Evolutionary conservation across 164 flowering plant genomes (phyloP), one percentile per base, ranked within the genome.

Genomic region (Malania oleifera): DNA sequence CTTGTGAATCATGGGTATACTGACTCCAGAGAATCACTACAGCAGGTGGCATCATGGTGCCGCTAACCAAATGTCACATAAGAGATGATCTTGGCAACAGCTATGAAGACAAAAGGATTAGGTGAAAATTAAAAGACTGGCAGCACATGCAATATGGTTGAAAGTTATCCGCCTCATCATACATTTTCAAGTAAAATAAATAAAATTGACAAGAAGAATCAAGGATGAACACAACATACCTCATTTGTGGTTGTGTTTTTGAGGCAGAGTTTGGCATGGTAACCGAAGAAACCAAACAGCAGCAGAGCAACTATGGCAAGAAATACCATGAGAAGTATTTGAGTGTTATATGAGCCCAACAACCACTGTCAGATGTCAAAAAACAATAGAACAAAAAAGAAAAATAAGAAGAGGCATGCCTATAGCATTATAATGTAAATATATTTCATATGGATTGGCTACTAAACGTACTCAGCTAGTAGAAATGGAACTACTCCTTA

Each of bases 221-320:
- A 22, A 44, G 37, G 25, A 26, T 48, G 29, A 26, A 26, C 9
- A 23, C 23, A 29, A 56, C 19, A 20, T 43, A 95, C 97, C 96
- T 95, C 99, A 69, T 95, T 90, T 4, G 97, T 91, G 23, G 99
- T 95, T 9, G 86, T 91, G 70, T 95, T 95, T 60, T 81, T 80
- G 50, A 89, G 73, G 56, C 93, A 90, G 8, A 95, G 92, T 43
- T 78, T 82, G 20, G 83, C 78, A 67, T 95, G 96, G 72, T 88
- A 91, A 17, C 76, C 85, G 62, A 88, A 86, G 79, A 95, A 95
- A 44, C 96, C 96, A 0, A 81, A 86, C 65, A 93, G 62, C 34
- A 88, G 78, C 68, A 90, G 56, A 23, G 92, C 78, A 54, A 93
- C 78, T 23, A 88, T 72, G 49, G 83, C 89, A 40, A 90, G 83